phyloP scores from a whole-genome alignment of 805 yeast genomes.

The Candida arabinofermentans region DNA sequence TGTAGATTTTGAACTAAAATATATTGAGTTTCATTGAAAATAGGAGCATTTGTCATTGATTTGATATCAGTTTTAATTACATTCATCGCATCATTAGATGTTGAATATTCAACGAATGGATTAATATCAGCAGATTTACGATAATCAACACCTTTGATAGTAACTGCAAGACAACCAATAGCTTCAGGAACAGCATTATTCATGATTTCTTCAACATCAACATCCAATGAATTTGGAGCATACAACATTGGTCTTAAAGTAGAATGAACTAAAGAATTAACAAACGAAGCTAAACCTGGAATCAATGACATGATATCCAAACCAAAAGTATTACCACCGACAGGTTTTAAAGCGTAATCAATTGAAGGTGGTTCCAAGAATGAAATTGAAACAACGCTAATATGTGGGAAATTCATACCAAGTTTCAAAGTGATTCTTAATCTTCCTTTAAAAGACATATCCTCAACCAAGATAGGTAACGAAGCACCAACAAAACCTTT shows the following conservation, averaged over 20 bases:
- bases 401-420: conserved; percentile 71
- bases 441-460: conserved; percentile 72
- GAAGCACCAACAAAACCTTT: conserved; percentile 75
- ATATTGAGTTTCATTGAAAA: conserved; percentile 63
- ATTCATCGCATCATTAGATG: conserved; percentile 33
- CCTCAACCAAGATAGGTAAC: conserved; percentile 74
- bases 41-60: conserved; percentile 51
- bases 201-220: conserved; percentile 70
- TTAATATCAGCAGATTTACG: conserved; percentile 44
- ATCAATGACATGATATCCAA: conserved; percentile 78
- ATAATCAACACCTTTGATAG: conserved; percentile 49
- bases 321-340: conserved; percentile 88
- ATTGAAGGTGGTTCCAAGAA: conserved; percentile 75
- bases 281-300: conserved; percentile 74
- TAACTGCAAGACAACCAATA: conserved; percentile 64
- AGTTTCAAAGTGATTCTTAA: conserved; percentile 61
- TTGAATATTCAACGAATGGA: conserved; percentile 38
- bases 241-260: conserved; percentile 73
- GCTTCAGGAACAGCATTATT: conserved; percentile 63
- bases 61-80: conserved; percentile 49
- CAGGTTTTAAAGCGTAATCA: conserved; percentile 78
- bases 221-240: conserved; percentile 76
- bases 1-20: conserved; percentile 54
- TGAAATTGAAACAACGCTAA: conserved; percentile 64
- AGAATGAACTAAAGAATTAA: conserved; percentile 64